Percentiles rank a stretch among this genome's conserved stretches.
These are phyloP conservation scores for Tricharina praecox DNA, from an alignment of 495 filamentous ascomycete species.

Conservation along the genomic window DNA sequence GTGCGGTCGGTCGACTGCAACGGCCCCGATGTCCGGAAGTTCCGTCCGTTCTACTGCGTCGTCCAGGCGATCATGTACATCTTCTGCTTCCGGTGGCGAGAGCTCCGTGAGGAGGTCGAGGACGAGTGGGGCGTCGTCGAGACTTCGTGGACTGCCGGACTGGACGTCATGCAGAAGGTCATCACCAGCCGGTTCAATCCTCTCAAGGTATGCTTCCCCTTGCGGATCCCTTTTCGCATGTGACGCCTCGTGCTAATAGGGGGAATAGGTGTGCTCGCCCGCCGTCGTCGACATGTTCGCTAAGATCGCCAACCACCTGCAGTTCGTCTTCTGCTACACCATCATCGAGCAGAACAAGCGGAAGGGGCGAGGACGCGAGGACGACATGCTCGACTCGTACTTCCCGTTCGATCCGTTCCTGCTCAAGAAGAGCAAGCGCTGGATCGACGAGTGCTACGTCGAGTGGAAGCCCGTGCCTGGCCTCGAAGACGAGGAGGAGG, in stretches of 20 bases:
- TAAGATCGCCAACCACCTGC: slow-evolving; percentile 61
- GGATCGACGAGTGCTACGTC: slow-evolving; percentile 73
- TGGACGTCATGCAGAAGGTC: slow-evolving; percentile 52
- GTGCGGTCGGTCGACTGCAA: slow-evolving; percentile 50
- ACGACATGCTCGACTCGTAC: slow-evolving; percentile 53
- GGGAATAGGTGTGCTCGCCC: slow-evolving; percentile 60
- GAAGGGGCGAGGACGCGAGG: slow-evolving; percentile 34
- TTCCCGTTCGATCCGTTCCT: slow-evolving; percentile 86
- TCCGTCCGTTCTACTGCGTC: slow-evolving; percentile 69
- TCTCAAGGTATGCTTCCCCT: slow-evolving; percentile 74
- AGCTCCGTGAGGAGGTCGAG: slow-evolving; percentile 40
- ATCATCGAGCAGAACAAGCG: slow-evolving; percentile 86
- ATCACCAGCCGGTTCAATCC: slow-evolving; percentile 84
- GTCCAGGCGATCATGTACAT: slow-evolving; percentile 84
- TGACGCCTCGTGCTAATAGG: slow-evolving; percentile 62
- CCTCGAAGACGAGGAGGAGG: slow-evolving; percentile 43
- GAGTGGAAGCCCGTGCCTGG: slow-evolving; percentile 67
- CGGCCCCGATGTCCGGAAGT: slow-evolving; percentile 69
- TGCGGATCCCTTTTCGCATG: slow-evolving; percentile 74
- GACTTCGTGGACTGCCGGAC: slow-evolving; percentile 53
- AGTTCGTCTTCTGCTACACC: slow-evolving; percentile 71
- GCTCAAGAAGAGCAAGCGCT: slow-evolving; percentile 63
- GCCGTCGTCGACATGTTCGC: slow-evolving; percentile 83
- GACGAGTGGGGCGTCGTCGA: slow-evolving; percentile 37
- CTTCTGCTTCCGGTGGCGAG: slow-evolving; percentile 96